Evolutionary conservation across 306 rosid genomes (phyloP).

Genomic region (Vigna hirtella): DNA sequence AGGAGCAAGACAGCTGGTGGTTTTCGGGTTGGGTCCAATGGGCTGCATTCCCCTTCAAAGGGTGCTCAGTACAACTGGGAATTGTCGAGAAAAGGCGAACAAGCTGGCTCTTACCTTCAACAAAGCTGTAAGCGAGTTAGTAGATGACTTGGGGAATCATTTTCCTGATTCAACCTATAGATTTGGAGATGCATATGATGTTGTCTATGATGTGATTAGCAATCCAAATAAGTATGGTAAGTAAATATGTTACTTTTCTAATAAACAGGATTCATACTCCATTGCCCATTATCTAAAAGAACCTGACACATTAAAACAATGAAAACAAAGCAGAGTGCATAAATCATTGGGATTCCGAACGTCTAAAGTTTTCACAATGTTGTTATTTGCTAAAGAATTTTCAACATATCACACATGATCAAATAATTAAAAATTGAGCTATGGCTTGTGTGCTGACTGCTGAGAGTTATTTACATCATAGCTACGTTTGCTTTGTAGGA

Average conservation of each 20-base stretch:
- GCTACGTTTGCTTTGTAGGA: slow-evolving; percentile 55
- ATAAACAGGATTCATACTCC: not conserved
- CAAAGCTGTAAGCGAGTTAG: slow-evolving; percentile 58
- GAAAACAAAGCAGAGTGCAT: not conserved
- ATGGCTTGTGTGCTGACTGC: not conserved
- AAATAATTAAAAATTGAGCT: not conserved
- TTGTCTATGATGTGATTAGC: slow-evolving; percentile 69
- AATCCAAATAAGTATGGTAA: slow-evolving; percentile 77
- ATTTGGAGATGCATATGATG: slow-evolving; percentile 93
- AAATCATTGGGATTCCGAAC: slow-evolving; percentile 3
- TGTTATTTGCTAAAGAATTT: not conserved
- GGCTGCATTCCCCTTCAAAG: slow-evolving; percentile 96
- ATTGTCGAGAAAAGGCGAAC: slow-evolving; percentile 70
- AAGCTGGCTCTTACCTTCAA: slow-evolving; percentile 82
- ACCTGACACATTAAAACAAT: not conserved
- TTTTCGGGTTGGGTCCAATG: slow-evolving; percentile 94
- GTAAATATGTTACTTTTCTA: slow-evolving; percentile 16
- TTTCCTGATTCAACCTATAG: slow-evolving; percentile 74
- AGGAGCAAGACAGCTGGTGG: slow-evolving; percentile 87
- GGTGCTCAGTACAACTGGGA: slow-evolving; percentile 73
- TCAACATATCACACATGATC: not conserved
- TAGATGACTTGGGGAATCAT: slow-evolving; percentile 53
- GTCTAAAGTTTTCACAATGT: not conserved
- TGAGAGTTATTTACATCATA: not conserved
- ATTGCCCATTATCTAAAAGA: slow-evolving; percentile 3